A percentile compares a stretch with the other conserved stretches of the same genome.
phyloP scores from a whole-genome alignment of 1,139 yeast genomes.

The Hyphopichia wangnamkhiaoensis region DNA sequence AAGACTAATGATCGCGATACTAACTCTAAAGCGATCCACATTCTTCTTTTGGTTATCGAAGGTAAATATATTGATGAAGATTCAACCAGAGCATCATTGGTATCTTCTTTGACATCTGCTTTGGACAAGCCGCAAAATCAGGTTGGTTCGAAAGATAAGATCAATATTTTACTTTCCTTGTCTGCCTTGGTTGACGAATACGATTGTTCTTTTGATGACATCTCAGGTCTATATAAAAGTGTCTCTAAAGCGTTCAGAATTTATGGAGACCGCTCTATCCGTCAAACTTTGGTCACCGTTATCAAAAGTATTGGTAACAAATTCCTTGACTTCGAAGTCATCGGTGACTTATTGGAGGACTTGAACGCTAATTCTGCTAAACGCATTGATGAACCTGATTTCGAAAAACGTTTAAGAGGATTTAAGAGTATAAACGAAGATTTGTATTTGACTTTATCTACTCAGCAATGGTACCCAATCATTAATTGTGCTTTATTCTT shows the following conservation, averaged over 20 bases:
- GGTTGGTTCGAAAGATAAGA: slow-evolving; percentile 55
- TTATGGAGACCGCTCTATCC: slow-evolving; percentile 58
- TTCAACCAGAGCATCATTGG: slow-evolving; percentile 54
- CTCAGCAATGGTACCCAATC: slow-evolving; percentile 79
- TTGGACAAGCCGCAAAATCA: slow-evolving; percentile 63
- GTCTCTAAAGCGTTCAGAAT: slow-evolving; percentile 61
- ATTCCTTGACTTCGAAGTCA: slow-evolving; percentile 43
- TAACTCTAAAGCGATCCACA: slow-evolving; percentile 52
- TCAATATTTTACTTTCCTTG: slow-evolving; percentile 60
- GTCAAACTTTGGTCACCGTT: slow-evolving; percentile 61
- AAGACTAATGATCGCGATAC: slow-evolving; percentile 48
- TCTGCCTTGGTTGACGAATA: slow-evolving; percentile 53
- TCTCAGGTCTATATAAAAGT: slow-evolving; percentile 54
- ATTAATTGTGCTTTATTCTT: slow-evolving; percentile 67
- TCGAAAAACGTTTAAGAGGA: slow-evolving; percentile 69
- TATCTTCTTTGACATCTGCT: slow-evolving; percentile 61
- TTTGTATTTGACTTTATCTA: slow-evolving; percentile 42
- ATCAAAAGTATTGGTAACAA: slow-evolving; percentile 61
- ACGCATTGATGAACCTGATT: slow-evolving; percentile 76
- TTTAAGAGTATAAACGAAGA: slow-evolving; percentile 66
- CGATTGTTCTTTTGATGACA: slow-evolving; percentile 54
- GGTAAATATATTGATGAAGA: slow-evolving; percentile 61
- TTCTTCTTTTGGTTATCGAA: slow-evolving; percentile 57
- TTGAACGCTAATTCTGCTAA: slow-evolving; percentile 68
- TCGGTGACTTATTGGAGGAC: slow-evolving; percentile 56